Evolutionary conservation across 176 grass and related monocot species (phyloP).

Genomic region (barley (Hordeum vulgare)): MorexV3_pseudomolecules_assembly NC_058524.1:579191148-579191647

Average conservation of each 20-base stretch:
- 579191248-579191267: too few relatives aligned
- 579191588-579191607: too few relatives aligned
- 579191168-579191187: too few relatives aligned
- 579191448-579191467: conserved; percentile 77
- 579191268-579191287: not conserved
- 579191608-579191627: too few relatives aligned
- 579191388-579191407: conserved; percentile 79
- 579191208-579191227: too few relatives aligned
- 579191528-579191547: conserved; percentile 64
- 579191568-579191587: too few relatives aligned
- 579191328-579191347: conserved; percentile 9
- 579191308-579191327: not conserved
- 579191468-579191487: conserved; percentile 46
- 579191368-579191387: conserved; percentile 74
- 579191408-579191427: conserved; percentile 54
- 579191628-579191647: too few relatives aligned
- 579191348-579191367: conserved; percentile 15
- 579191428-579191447: conserved; percentile 65
- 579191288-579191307: not conserved
- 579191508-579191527: conserved; percentile 42
- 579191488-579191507: conserved; percentile 45
- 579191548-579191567: conserved; percentile 9
- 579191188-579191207: too few relatives aligned
- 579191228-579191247: too few relatives aligned
- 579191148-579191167: too few relatives aligned